Evolutionary conservation across 768 basidiomycete species (phyloP), one percentile per base, ranked within the genome.

Genomic region (Hericium erinaceus): DNA sequence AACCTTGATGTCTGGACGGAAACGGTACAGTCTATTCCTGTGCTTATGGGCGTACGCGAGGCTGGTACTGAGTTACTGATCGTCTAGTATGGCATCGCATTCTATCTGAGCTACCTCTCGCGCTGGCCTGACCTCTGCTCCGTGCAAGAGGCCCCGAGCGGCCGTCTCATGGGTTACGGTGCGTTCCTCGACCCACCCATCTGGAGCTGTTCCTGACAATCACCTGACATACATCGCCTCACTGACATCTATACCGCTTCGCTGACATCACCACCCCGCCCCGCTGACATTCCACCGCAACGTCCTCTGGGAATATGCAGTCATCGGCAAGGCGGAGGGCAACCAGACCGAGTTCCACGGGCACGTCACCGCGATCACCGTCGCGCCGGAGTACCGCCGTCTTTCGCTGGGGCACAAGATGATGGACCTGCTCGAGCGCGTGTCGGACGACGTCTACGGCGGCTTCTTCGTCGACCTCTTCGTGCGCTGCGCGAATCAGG

Each of bases 1-100:
- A 98, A 99, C 72, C 74, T 95, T 66, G 95, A 98, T 70, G 76
- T 94, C 48, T 98, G 92, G 92, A 98, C 97, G 48, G 95, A 98
- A 73, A 98, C 97, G 20, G 95, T 93, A 64, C 66, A 85, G 73
- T 26, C 28, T 40, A 15, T 6, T 41, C 40, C 15, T 4, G n/a
- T n/a, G 16, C 15, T 33, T 33, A 8, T 46, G 9, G 9, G 10
- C 28, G 20, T 24, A 7, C n/a, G 39, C 8, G 26, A 12, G 46
- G 38, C 26, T 12, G 15, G 41, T 26, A 48, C 37, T 44, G 49
- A 51, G n/a, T 38, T 24, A 38, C 12, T 44, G 10, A 2, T 39
- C n/a, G 20, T 41, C 11, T 12, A 95, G 90, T 98, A 94, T 70
- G 85, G 86, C 51, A 86, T 92, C 64, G 80, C 79, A 22, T 97